phyloP scores from a whole-genome alignment of 768 basidiomycete species.

The Psilocybe cubensis region DNA sequence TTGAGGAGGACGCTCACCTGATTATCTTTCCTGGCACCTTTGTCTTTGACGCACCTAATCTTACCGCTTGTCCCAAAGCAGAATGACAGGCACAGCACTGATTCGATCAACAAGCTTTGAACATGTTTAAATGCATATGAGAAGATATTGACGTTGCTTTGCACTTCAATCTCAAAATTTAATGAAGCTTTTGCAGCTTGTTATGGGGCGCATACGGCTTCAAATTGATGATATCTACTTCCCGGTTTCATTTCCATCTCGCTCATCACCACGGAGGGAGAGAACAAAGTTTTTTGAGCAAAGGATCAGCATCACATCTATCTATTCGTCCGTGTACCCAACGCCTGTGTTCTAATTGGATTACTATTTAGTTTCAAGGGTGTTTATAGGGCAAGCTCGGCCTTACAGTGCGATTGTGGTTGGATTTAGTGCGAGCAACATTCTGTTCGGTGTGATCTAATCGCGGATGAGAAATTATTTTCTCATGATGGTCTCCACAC shows the following conservation, averaged over 20 bases:
- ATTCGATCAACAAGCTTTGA: neutral
- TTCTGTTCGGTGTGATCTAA: neutral
- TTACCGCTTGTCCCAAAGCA: neutral
- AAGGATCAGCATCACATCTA: constrained; percentile 18
- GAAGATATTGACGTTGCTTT: too few species aligned
- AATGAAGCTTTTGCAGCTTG: neutral
- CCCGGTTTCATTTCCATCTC: neutral
- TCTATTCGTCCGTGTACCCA: neutral
- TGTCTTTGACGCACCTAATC: too few species aligned
- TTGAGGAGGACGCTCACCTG: neutral
- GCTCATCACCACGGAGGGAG: neutral
- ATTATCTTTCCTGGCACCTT: too few species aligned
- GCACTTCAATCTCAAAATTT: too few species aligned
- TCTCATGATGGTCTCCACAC: neutral
- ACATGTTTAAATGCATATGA: neutral
- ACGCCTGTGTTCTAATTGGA: neutral
- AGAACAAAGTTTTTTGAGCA: neutral
- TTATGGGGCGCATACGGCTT: neutral
- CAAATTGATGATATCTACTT: neutral
- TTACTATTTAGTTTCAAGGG: neutral
- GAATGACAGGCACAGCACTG: neutral
- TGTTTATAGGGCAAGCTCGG: neutral
- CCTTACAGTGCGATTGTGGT: too few species aligned
- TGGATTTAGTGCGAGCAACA: neutral
- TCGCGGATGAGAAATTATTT: neutral